Conservation (phyloP, 306 rosid species). For the Trichosanthes cucumerina region DNA sequence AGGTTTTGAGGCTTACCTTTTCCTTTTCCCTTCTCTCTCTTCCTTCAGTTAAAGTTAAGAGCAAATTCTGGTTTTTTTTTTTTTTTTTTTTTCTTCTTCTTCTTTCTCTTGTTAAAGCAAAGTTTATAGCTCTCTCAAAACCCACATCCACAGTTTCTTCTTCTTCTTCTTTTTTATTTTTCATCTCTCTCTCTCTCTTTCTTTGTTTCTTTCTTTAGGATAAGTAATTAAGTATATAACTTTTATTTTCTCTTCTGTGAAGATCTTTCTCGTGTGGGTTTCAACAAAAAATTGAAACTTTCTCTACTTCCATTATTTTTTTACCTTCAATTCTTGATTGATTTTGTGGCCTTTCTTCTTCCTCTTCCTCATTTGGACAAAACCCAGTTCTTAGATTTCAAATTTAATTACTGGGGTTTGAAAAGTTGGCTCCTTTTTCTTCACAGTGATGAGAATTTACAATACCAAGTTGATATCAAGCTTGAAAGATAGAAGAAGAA, state of each 20-base stretch:
- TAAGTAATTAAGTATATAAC: background rate
- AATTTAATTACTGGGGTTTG: constrained; percentile 16
- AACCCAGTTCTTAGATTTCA: background rate
- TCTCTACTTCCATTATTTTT: background rate
- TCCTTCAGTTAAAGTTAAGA: constrained; percentile 69
- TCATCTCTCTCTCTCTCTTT: constrained; percentile 6
- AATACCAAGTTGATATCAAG: background rate
- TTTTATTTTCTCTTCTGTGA: background rate
- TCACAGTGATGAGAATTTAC: constrained; percentile 14
- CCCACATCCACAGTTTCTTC: constrained; percentile 30
- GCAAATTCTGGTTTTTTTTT: constrained; percentile 42
- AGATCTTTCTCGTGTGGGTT: constrained; percentile 30
- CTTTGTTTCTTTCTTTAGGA: background rate
- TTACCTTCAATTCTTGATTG: background rate
- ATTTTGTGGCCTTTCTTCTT: background rate
- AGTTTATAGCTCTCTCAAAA: constrained; percentile 22
- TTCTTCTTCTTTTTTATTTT: constrained; percentile 15
- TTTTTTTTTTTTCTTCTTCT: constrained; percentile 20
- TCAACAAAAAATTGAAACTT: constrained; percentile 8
- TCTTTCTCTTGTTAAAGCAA: constrained; percentile 3
- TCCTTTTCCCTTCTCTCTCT: constrained; percentile 17
- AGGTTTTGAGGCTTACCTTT: constrained; percentile 2
- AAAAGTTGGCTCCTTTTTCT: constrained; percentile 12
- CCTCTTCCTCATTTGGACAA: background rate
- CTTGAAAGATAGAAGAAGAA: background rate